Base-by-base conservation (phyloP, 192 early-diverging fungal genomes). In the Coemansia sp. region DNA sequence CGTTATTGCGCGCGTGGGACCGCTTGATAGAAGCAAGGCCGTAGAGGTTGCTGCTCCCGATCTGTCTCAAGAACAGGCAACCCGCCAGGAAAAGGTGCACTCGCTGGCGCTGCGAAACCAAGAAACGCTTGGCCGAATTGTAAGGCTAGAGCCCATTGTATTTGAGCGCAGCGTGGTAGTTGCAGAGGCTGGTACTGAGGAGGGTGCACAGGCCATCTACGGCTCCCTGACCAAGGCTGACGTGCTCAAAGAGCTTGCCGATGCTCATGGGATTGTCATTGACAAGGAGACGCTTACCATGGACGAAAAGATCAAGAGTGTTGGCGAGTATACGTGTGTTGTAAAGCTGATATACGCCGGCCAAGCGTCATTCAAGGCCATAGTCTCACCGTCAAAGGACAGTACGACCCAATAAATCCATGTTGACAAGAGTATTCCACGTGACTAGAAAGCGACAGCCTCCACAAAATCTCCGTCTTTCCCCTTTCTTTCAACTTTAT, bases 221-320 rank as follows among this genome's bases (percentile, higher is more conserved):
- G 80, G 80, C 2, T 82, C 80, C 31, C 29, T 82, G 20, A 71
- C 62, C 60, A 77, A 71, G 69, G 68, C 71, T 4, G 80, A 82
- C 48, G 80, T 82, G 20, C 40, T 74, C 59, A 74, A 62, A 66
- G 71, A 45, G 56, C 62, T 82, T 42, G 71, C 61, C 10, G 74
- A 73, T 13, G 62, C 36, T 44, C 74, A 77, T 40, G 75, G 69
- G 20, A 77, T 82, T 58, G 19, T 38, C 20, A 59, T 82, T 15
- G 80, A 82, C 46, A 73, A 74, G 62, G 71, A 73, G 2, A 68
- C 80, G 29, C 62, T 82, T 55, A 55, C 12, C 29, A 82, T 82
- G 75, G 69, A 82, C 42, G 80, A 82, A 50, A 82, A 82, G 69
- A 82, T 82, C 62, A 82, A 82, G 74, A 70, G 53, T 61, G 65